These are phyloP conservation scores for Colletotrichum melonis DNA, from an alignment of 2,329 filamentous ascomycete genomes.

Conservation along the genomic window DNA sequence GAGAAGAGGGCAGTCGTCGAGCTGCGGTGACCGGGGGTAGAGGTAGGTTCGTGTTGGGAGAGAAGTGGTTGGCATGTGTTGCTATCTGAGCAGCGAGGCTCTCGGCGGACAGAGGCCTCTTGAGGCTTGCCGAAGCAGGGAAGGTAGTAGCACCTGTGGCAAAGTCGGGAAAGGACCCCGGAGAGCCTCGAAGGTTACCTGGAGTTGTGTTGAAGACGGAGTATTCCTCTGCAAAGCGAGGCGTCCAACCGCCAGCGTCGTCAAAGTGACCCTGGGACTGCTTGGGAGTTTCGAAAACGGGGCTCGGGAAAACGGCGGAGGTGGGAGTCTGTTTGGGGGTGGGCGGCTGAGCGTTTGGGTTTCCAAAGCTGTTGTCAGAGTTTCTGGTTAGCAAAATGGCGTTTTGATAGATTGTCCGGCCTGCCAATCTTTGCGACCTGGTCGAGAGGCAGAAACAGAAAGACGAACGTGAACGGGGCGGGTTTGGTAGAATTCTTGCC, in stretches of 20 bases:
- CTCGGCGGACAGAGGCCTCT: conserved; percentile 63
- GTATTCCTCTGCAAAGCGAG: conserved; percentile 73
- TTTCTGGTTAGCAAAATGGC: conserved; percentile 48
- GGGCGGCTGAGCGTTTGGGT: conserved; percentile 70
- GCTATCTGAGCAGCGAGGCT: conserved; percentile 62
- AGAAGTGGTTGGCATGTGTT: conserved; percentile 73
- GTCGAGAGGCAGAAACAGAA: conserved; percentile 33
- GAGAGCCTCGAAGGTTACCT: conserved; percentile 63
- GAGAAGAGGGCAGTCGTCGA: conserved; percentile 68
- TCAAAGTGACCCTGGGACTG: conserved; percentile 58
- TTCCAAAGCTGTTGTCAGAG: conserved; percentile 65
- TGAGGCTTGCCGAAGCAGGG: conserved; percentile 54
- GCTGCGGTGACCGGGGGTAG: conserved; percentile 71
- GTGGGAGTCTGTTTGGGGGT: conserved; percentile 70
- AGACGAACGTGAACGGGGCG: conserved; percentile 33
- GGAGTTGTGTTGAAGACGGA: conserved; percentile 75
- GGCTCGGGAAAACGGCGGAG: conserved; percentile 63
- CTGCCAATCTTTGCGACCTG: conserved; percentile 24
- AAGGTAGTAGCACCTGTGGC: conserved; percentile 43
- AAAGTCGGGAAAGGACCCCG: conserved; percentile 59
- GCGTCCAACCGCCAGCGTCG: conserved; percentile 66
- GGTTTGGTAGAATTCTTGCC: conserved; percentile 52
- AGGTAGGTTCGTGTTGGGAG: conserved; percentile 61
- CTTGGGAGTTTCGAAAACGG: conserved; percentile 68
- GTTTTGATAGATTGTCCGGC: conserved; percentile 29